A percentile compares a stretch with the other conserved stretches of the same genome.
These are phyloP conservation scores for Phialophora verrucosa DNA, from an alignment of 2,329 filamentous ascomycete species.

Conservation along the genomic window DNA sequence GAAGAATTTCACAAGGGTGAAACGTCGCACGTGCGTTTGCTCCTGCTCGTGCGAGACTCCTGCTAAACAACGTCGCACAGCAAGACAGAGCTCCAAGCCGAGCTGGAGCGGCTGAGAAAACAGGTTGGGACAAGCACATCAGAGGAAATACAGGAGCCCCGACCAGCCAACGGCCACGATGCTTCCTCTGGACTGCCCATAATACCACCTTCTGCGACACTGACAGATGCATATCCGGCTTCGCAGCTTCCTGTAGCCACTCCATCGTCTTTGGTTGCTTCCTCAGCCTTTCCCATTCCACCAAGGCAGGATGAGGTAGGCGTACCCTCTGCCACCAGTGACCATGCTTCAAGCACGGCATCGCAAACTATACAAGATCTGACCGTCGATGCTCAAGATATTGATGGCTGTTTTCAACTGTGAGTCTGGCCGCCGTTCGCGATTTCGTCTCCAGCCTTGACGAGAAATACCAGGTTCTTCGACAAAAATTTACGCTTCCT, in stretches of 20 bases:
- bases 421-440: constrained; percentile 9
- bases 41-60: constrained; percentile 2
- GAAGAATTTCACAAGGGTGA: constrained; percentile 20
- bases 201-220: background rate
- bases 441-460: background rate
- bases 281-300: background rate
- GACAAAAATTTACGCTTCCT: constrained; percentile 66
- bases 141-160: background rate
- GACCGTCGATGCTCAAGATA: constrained; percentile 22
- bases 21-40: constrained; percentile 25
- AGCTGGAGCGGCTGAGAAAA: constrained; percentile 20
- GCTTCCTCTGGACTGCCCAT: background rate
- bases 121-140: constrained; percentile 7
- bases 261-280: background rate
- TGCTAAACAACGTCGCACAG: constrained; percentile 1
- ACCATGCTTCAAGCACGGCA: background rate
- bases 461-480: constrained; percentile 54
- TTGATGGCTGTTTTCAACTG: constrained; percentile 45
- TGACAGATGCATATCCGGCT: background rate
- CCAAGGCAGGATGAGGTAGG: background rate
- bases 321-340: background rate
- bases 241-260: constrained; percentile 1
- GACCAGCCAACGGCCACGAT: background rate
- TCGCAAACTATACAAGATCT: constrained; percentile 22
- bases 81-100: constrained; percentile 37